A percentile compares a stretch with the other conserved stretches of the same genome.
These are phyloP conservation scores for Nothopassalora personata DNA, from an alignment of 2,329 filamentous ascomycete species.

Conservation along the genomic window DNA sequence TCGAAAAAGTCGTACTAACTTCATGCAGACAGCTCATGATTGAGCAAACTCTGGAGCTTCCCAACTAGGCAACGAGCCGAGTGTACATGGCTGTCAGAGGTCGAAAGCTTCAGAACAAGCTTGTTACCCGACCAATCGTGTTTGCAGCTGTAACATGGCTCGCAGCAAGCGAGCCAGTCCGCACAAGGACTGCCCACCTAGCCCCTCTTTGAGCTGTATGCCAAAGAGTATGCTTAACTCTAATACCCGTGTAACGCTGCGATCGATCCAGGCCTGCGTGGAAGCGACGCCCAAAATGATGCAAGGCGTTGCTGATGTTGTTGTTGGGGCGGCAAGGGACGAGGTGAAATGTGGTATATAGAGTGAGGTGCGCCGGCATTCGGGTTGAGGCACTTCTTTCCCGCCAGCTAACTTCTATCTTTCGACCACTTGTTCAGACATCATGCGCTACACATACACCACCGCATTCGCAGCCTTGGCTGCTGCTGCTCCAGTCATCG, in stretches of 20 bases:
- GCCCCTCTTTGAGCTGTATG: not conserved
- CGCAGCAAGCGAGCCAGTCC: not conserved
- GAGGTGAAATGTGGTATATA: not conserved
- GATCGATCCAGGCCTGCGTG: not conserved
- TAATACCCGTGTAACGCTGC: not conserved
- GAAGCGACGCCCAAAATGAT: not conserved
- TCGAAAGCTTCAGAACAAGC: not conserved
- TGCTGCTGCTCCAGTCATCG: constrained; percentile 16
- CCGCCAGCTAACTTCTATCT: not conserved
- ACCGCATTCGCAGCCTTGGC: constrained; percentile 17
- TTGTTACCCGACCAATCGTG: not conserved
- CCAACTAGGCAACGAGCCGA: not conserved
- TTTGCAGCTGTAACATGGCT: not conserved
- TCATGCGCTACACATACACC: constrained; percentile 18
- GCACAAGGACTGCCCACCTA: not conserved
- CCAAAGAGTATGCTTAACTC: constrained; percentile 11
- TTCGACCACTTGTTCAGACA: not conserved
- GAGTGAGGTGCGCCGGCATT: not conserved
- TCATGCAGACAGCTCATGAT: not conserved
- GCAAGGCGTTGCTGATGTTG: not conserved
- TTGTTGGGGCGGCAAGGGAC: not conserved
- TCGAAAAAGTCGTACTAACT: not conserved
- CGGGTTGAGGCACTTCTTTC: not conserved
- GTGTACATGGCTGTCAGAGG: not conserved
- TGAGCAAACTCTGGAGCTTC: not conserved